Percentiles rank a stretch among this genome's conserved stretches.
Evolutionary conservation across 768 basidiomycete genomes (phyloP).

Genomic region (Agaricus blazei): DNA sequence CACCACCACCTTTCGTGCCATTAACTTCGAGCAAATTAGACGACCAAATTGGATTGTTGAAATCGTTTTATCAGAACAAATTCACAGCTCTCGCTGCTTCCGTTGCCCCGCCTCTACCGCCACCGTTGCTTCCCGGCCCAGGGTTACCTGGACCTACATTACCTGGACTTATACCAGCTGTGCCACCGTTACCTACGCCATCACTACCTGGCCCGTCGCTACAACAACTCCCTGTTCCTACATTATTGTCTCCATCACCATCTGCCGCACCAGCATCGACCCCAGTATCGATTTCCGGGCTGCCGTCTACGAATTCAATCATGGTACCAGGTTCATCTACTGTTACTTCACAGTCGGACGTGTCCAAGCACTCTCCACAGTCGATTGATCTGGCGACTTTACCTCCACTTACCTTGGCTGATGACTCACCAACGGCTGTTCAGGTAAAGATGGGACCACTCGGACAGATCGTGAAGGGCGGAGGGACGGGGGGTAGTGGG

Average conservation of each 20-base stretch:
- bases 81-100: constrained; percentile 36
- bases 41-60: constrained; percentile 83
- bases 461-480: constrained; percentile 64
- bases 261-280: constrained; percentile 2
- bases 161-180: constrained; percentile 10
- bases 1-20: constrained; percentile 75
- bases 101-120: constrained; percentile 13
- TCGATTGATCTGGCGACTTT: constrained; percentile 2
- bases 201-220: neutral
- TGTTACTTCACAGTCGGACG: constrained; percentile 12
- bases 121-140: constrained; percentile 12
- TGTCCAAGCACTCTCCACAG: constrained; percentile 8
- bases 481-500: constrained; percentile 32
- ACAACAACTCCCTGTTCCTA: constrained; percentile 1
- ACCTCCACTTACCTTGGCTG: constrained; percentile 42
- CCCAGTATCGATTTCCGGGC: neutral
- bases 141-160: constrained; percentile 11
- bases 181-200: constrained; percentile 3
- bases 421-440: constrained; percentile 53
- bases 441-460: constrained; percentile 77
- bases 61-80: constrained; percentile 62
- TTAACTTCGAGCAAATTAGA: constrained; percentile 63
- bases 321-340: constrained; percentile 4
- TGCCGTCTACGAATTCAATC: constrained; percentile 6
- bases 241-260: constrained; percentile 15